These are phyloP conservation scores for Bertia moriformis DNA, from an alignment of 2,329 filamentous ascomycete genomes.

Conservation along the genomic window DNA sequence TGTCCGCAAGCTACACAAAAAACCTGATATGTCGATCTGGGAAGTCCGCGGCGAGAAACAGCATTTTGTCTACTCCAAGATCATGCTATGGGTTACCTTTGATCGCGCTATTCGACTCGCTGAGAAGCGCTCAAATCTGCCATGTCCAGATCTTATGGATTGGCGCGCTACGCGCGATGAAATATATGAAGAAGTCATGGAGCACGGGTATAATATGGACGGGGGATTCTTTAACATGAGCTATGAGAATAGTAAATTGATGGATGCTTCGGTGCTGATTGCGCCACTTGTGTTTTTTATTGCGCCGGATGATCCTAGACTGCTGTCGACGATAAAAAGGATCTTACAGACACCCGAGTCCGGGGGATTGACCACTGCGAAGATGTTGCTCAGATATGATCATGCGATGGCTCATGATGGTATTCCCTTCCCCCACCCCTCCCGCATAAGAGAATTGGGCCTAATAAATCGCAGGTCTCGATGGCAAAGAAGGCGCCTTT, in stretches of 20 bases:
- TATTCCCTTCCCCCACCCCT: conserved; percentile 12
- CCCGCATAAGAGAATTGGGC: conserved; percentile 1
- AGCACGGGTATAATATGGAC: conserved; percentile 57
- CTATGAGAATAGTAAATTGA: conserved; percentile 54
- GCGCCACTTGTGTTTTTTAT: conserved; percentile 71
- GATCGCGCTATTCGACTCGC: conserved; percentile 61
- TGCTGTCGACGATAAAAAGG: conserved; percentile 55
- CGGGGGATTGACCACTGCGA: conserved; percentile 60
- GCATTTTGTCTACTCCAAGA: conserved; percentile 65
- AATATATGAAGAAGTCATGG: conserved; percentile 65
- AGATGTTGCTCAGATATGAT: conserved; percentile 64
- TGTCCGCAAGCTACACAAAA: conserved; percentile 12
- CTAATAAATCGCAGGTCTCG: conserved; percentile 36
- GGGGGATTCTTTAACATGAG: conserved; percentile 61
- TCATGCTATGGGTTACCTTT: conserved; percentile 73
- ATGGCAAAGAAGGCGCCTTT: conserved; percentile 62
- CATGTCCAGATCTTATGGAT: conserved; percentile 51
- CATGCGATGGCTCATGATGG: conserved; percentile 55
- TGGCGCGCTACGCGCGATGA: conserved; percentile 55
- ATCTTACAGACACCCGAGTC: conserved; percentile 62
- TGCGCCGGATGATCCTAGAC: conserved; percentile 62
- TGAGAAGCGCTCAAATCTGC: conserved; percentile 56
- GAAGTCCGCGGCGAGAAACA: conserved; percentile 65
- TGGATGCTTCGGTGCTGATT: conserved; percentile 64
- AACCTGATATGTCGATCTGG: conserved; percentile 72